Base-by-base conservation (phyloP, 2,329 filamentous ascomycete genomes). In the Trichoderma guizhouense region DNA sequence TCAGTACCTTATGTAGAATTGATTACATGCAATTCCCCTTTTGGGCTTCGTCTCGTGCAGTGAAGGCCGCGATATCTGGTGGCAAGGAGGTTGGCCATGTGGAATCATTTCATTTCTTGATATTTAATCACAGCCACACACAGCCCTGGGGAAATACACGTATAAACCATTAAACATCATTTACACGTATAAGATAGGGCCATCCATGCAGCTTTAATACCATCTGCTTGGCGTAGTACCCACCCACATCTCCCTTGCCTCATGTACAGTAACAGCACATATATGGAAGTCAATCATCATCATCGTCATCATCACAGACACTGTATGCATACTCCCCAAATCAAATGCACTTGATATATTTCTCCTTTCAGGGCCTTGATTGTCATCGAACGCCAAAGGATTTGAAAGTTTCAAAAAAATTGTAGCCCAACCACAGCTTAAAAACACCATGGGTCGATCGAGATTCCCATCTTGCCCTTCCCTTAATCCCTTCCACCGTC, bases 401-500 rank as follows among this genome's bases (percentile, higher is more conserved):
- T n/a, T 21, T 28, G 18, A 57, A 55, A 26, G 64, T 18, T 36
- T 30, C 51, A 53, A 55, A 65, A 47, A 21, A 21, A 51, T 28
- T 28, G 62, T 28, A 24, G 11, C 39, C 26, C 26, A 51, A 32
- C 28, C 66, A 61, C 28, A 61, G 39, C 55, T 61, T 9, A 43
- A 43, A 61, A 69, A 69, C 28, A 47, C 66, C 66, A 68, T 69
- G 55, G 47, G 26, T 47, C n/a, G 24, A 43, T 39, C 15, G 47
- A 21, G 58, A 24, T 47, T 47, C 57, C 39, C 36, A 26, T 34
- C 55, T 69, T 57, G 5, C 39, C 55, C 39, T 18, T 9, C n/a
- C n/a, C n/a, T n/a, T n/a, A n/a, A n/a, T 43, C 39, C 66, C 51
- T 34, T 69, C 57, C 57, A 61, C 66, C 36, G 12, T 28, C 53